A percentile compares a stretch with the other conserved stretches of the same genome.
These are phyloP conservation scores for Xylariales sp. DNA, from an alignment of 2,329 filamentous ascomycete genomes.

Conservation along the genomic window DNA sequence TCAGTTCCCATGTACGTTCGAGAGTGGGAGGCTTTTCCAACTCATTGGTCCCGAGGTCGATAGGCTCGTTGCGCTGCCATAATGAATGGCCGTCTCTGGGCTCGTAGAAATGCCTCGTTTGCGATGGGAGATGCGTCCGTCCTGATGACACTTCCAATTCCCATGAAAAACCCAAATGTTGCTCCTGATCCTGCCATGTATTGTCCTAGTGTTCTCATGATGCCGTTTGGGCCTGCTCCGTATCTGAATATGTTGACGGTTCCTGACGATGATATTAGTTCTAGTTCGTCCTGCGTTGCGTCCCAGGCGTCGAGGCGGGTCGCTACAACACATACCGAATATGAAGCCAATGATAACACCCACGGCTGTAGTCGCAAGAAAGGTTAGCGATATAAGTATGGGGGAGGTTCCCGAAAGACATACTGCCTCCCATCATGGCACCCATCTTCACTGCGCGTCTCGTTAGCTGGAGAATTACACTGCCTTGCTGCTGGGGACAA, in stretches of 20 bases:
- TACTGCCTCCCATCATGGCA: constrained; percentile 97
- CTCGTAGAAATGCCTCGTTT: constrained; percentile 69
- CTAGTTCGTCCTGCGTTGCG: too few relatives aligned
- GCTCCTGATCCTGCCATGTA: constrained; percentile 95
- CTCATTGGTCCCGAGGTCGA: constrained; percentile 27
- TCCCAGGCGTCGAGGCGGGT: too few relatives aligned
- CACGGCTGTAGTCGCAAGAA: constrained; percentile 63
- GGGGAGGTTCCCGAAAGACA: constrained; percentile 33
- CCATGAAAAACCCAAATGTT: constrained; percentile 99
- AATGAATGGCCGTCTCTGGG: constrained; percentile 70
- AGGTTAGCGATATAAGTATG: constrained; percentile 26
- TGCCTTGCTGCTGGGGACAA: too few relatives aligned
- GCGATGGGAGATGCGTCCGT: constrained; percentile 78
- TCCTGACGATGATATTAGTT: too few relatives aligned
- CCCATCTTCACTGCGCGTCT: constrained; percentile 81
- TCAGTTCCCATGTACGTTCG: too few relatives aligned
- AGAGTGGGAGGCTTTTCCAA: too few relatives aligned
- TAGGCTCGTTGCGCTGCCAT: constrained; percentile 39
- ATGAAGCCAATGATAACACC: constrained; percentile 97
- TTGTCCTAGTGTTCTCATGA: constrained; percentile 90
- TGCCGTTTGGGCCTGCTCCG: constrained; percentile 86
- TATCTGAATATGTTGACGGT: constrained; percentile 94
- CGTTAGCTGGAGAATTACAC: constrained; percentile 26
- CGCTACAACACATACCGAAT: constrained; percentile 72
- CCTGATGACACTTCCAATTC: constrained; percentile 92